These are phyloP conservation scores for Didymella arachidicola DNA, from an alignment of 2,329 filamentous ascomycete species.

Conservation along the genomic window DNA sequence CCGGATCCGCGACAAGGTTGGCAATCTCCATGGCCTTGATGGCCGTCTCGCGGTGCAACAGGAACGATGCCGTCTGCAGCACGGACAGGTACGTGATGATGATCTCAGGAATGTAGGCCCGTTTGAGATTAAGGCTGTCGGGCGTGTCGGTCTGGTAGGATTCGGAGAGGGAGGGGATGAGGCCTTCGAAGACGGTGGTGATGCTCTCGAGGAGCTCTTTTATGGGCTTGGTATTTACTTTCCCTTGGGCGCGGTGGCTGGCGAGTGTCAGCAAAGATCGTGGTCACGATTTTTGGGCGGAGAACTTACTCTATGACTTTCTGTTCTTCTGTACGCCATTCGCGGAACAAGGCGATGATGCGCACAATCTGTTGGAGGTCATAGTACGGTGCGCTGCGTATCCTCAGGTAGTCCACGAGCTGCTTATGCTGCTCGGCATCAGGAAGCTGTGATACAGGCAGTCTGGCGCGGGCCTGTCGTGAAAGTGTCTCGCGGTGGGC, in stretches of 20 bases:
- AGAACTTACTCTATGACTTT: conserved; percentile 38
- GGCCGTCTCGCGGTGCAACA: conserved; percentile 76
- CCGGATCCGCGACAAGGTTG: conserved; percentile 67
- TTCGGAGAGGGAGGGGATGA: conserved; percentile 40
- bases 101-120: conserved; percentile 83
- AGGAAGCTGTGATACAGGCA: conserved; percentile 33
- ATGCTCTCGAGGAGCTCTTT: conserved; percentile 53
- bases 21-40: conserved; percentile 89
- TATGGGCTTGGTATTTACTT: conserved; percentile 42
- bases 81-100: conserved; percentile 84
- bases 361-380: conserved; percentile 55
- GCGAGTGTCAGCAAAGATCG: conserved; percentile 10
- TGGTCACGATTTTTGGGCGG: background rate
- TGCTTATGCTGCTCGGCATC: conserved; percentile 30
- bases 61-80: conserved; percentile 78
- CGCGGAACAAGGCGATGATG: conserved; percentile 52
- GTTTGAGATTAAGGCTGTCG: conserved; percentile 71
- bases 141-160: conserved; percentile 47
- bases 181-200: conserved; percentile 47
- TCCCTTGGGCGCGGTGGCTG: conserved; percentile 27
- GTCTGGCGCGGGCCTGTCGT: conserved; percentile 26
- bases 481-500: conserved; percentile 33
- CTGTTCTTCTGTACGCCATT: conserved; percentile 55
- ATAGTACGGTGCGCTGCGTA: conserved; percentile 48
- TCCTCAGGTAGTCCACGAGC: conserved; percentile 33